phyloP scores from a whole-genome alignment of 768 basidiomycete genomes.

The Hebeloma cylindrosporum region DNA sequence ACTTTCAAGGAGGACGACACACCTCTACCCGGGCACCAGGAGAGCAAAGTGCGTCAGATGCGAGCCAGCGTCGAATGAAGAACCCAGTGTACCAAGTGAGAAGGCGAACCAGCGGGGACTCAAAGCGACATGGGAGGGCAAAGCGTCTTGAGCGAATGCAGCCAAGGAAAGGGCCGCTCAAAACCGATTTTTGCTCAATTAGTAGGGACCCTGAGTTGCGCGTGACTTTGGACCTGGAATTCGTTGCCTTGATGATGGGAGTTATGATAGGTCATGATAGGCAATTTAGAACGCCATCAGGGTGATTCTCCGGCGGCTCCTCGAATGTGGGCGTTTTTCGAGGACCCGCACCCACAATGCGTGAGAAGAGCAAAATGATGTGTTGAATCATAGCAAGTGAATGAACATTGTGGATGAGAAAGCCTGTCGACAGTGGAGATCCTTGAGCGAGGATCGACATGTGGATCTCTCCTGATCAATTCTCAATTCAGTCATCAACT shows the following conservation, averaged over 20 bases:
- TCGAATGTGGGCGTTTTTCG: too few relatives aligned
- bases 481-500: too few relatives aligned
- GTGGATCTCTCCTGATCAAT: too few relatives aligned
- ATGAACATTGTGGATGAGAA: too few relatives aligned
- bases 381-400: too few relatives aligned
- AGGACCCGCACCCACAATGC: too few relatives aligned
- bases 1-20: background rate
- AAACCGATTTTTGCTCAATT: background rate
- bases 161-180: background rate
- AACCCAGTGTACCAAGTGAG: constrained; percentile 10
- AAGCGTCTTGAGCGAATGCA: background rate
- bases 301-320: too few relatives aligned
- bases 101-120: constrained; percentile 11
- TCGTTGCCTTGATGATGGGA: constrained; percentile 13
- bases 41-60: constrained; percentile 2
- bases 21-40: constrained; percentile 4
- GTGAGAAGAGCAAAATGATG: too few relatives aligned
- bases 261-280: background rate
- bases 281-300: constrained; percentile 9
- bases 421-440: too few relatives aligned
- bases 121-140: constrained; percentile 11
- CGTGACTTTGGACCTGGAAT: constrained; percentile 13
- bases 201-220: constrained; percentile 1
- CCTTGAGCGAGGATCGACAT: too few relatives aligned
- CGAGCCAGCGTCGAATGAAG: constrained; percentile 9